Percentiles rank a stretch among this genome's conserved stretches.
Evolutionary conservation across 1,284 basidiomycete species (phyloP).

Genomic region (Ustilago trichophora): DNA sequence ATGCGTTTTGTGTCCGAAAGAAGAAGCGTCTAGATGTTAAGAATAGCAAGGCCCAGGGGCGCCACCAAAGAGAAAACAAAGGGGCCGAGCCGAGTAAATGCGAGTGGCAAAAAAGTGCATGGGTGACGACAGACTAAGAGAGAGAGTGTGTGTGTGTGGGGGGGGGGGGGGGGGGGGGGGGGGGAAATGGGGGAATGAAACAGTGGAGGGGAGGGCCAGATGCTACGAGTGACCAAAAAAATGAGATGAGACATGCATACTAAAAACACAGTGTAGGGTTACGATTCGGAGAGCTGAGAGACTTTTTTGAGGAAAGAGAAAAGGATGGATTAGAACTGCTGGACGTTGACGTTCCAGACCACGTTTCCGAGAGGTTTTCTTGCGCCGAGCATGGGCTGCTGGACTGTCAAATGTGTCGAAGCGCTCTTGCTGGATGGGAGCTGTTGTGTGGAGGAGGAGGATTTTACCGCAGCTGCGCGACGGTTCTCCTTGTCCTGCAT

Average conservation of each 20-base stretch:
- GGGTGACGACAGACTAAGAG: slow-evolving; percentile 14
- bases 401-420: slow-evolving; percentile 33
- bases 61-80: not conserved
- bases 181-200: no score
- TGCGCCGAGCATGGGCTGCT: slow-evolving; percentile 32
- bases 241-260: slow-evolving; percentile 17
- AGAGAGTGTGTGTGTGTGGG: no score
- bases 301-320: slow-evolving; percentile 4
- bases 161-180: not conserved
- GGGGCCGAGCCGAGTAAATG: slow-evolving; percentile 13
- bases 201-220: slow-evolving; percentile 2
- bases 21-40: slow-evolving; percentile 7
- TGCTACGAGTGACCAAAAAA: slow-evolving; percentile 21
- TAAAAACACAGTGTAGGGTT: slow-evolving; percentile 38
- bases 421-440: slow-evolving; percentile 28
- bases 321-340: slow-evolving; percentile 30
- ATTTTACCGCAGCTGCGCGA: not conserved
- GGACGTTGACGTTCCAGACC: slow-evolving; percentile 44
- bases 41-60: slow-evolving; percentile 8
- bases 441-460: slow-evolving; percentile 6
- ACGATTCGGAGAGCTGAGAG: slow-evolving; percentile 7
- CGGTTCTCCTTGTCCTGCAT: slow-evolving; percentile 36
- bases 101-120: slow-evolving; percentile 1
- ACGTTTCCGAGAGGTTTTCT: slow-evolving; percentile 36
- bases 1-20: slow-evolving; percentile 26